Evolutionary conservation across 169 alveolate genomes (phyloP), one percentile per base, ranked within the genome.

Genomic region (Cryptosporidium bovis): DNA sequence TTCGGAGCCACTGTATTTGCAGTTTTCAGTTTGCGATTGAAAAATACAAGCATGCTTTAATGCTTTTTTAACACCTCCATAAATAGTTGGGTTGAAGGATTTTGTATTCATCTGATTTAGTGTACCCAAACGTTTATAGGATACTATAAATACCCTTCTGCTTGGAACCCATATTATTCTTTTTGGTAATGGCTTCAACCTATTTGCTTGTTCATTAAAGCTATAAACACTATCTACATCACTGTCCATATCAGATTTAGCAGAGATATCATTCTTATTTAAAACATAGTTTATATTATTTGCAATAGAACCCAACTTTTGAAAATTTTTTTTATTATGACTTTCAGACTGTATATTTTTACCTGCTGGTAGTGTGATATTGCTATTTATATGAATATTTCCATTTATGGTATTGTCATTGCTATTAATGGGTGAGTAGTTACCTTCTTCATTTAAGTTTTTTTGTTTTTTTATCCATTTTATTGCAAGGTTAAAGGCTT

Each of bases 111-210:
- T 77, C 18, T 77, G 87, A 44, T 62, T 77, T 29, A 62, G 27
- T 3, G 69, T 44, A 18, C 87, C 87, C 20, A 62, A 60, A 2
- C 87, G 71, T 62, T 62, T 77, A 27, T 77, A 77, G 20, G 87
- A 77, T 58, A 77, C 87, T 18, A 77, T 77, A 46, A 77, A 77
- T 18, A 77, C 87, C 56, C 87, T 36, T 62, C 87, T 77, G 20
- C 87, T 77, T 20, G 87, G 87, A 48, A 77, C 87, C 87, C 87
- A 77, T 18, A 77, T 77, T 8, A 77, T 77, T 15, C 71, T 77
- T 48, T 77, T 77, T 7, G 87, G 87, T 29, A 77, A 33, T n/a
- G 87, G 87, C 33, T 77, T 77, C 7, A 77, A 40, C 31, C 87
- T 29, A 44, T 77, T 77, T 16, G 87, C 87, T 24, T 77, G 87